Base-by-base conservation (phyloP, 1,284 basidiomycete species). In the Moesziomyces sp. region DNA sequence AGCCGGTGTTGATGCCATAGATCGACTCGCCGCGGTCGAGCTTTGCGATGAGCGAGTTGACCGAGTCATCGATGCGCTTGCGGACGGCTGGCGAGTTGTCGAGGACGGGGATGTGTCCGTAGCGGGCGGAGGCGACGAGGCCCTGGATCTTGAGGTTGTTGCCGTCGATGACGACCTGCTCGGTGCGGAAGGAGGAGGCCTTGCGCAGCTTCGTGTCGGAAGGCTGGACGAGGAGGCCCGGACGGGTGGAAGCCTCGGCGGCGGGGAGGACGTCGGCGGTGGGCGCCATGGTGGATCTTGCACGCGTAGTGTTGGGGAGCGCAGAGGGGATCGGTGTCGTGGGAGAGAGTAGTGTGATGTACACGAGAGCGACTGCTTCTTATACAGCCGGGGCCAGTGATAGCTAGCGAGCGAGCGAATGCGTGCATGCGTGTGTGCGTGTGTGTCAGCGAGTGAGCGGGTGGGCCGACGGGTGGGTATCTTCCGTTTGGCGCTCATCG, bases 1-100 rank as follows among this genome's bases (percentile, higher is more conserved):
- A 81, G 16, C 79, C 79, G 10, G 79, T 80, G 56, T 76, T 76
- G 67, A 75, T 75, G 45, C 72, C 72, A 53, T 75, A 79, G 50
- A 79, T 68, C 45, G 76, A 78, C 57, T 78, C 78, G 48, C 78
- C 78, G 28, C 74, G 71, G 33, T 73, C 61, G 30, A 80, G 70
- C 54, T 76, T 73, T 24, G 70, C 71, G 50, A 73, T 66, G 10
- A 80, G 54, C 2, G 65, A 74, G 24, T 58, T 43, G 33, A 80
- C 78, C 33, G 78, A 78, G 42, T 69, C 76, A 38, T 80, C 74
- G 49, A 80, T 74, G 45, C 78, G 74, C 52, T 71, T 72, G 51
- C 65, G 63, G 13, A 66, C 72, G 3, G 52, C 62, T 7, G 63
- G 58, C 16, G 76, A 74, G 0, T 51, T 10, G 62, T 78, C 76